Percentiles rank a stretch among this genome's conserved stretches.
Conservation (phyloP, 23 red algal genomes). For the Agarophyton chilense region DNA sequence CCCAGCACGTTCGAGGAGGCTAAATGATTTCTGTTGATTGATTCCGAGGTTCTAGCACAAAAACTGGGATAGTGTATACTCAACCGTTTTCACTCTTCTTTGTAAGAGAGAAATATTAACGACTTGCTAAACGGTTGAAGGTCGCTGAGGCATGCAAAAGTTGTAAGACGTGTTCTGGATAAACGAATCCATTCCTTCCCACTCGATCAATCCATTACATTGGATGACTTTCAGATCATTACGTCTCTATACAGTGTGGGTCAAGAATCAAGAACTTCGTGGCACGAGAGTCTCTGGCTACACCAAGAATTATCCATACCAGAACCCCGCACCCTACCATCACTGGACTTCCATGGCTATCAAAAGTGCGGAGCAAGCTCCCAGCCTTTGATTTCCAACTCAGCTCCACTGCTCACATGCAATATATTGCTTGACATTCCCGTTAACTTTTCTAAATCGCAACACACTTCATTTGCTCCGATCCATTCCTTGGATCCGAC, state of each 20-base stretch:
- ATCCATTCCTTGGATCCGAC: conserved; percentile 86
- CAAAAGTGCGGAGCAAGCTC: conserved; percentile 81
- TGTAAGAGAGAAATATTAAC: background rate
- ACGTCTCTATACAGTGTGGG: conserved; percentile 78
- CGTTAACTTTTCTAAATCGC: conserved; percentile 65
- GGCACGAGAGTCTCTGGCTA: conserved; percentile 51
- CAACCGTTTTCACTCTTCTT: background rate
- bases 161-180: conserved; percentile 80
- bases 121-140: conserved; percentile 27
- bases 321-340: conserved; percentile 94
- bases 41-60: too few species aligned
- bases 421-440: conserved; percentile 82
- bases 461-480: conserved; percentile 90
- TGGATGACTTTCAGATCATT: conserved; percentile 65
- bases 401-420: conserved; percentile 77
- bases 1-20: too few species aligned
- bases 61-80: too few species aligned
- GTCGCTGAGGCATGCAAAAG: conserved; percentile 84
- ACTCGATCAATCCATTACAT: conserved; percentile 74
- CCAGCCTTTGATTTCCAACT: conserved; percentile 71
- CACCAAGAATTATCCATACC: conserved; percentile 83
- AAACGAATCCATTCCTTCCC: conserved; percentile 68
- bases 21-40: too few species aligned
- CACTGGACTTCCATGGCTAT: conserved; percentile 65
- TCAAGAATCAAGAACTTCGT: conserved; percentile 87